phyloP scores from a whole-genome alignment of 345 rosid species.

The Orychophragmus violaceus region DNA sequence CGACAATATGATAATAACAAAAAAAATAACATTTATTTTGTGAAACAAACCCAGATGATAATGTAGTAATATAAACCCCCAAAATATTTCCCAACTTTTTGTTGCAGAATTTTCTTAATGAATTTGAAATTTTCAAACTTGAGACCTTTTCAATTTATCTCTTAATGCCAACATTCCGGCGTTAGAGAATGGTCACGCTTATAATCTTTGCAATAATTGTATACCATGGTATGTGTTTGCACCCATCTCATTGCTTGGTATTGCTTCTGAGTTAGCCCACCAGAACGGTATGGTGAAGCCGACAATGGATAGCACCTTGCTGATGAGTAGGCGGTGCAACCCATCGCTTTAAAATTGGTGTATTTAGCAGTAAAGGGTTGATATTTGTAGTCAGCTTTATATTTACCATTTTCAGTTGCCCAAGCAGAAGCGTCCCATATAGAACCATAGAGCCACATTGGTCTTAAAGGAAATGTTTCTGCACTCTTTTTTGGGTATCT shows the following conservation, averaged over 20 bases:
- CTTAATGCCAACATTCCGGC: slow-evolving; percentile 65
- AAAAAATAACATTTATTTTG: neutral
- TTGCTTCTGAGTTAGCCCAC: slow-evolving; percentile 63
- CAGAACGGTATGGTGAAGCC: slow-evolving; percentile 66
- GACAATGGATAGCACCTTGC: slow-evolving; percentile 56
- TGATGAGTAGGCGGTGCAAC: slow-evolving; percentile 72
- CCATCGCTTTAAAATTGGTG: slow-evolving; percentile 63
- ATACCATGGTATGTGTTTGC: slow-evolving; percentile 56
- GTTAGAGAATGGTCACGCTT: slow-evolving; percentile 79
- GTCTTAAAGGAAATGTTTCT: slow-evolving; percentile 75
- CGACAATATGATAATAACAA: neutral
- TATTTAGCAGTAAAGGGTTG: slow-evolving; percentile 80
- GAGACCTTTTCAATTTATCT: neutral
- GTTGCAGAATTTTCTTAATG: neutral
- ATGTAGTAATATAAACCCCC: neutral
- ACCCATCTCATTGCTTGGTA: slow-evolving; percentile 73
- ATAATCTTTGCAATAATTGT: slow-evolving; percentile 70
- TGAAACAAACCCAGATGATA: slow-evolving; percentile 10
- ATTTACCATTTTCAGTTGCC: slow-evolving; percentile 96
- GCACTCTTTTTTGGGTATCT: slow-evolving; percentile 81
- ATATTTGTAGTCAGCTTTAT: slow-evolving; percentile 81
- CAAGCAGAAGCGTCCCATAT: slow-evolving; percentile 99
- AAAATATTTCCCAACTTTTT: neutral
- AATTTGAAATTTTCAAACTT: neutral
- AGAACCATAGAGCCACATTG: slow-evolving; percentile 96